A percentile compares a stretch with the other conserved stretches of the same genome.
These are phyloP conservation scores for Aspergillus taichungensis DNA, from an alignment of 495 filamentous ascomycete species.

Conservation along the genomic window DNA sequence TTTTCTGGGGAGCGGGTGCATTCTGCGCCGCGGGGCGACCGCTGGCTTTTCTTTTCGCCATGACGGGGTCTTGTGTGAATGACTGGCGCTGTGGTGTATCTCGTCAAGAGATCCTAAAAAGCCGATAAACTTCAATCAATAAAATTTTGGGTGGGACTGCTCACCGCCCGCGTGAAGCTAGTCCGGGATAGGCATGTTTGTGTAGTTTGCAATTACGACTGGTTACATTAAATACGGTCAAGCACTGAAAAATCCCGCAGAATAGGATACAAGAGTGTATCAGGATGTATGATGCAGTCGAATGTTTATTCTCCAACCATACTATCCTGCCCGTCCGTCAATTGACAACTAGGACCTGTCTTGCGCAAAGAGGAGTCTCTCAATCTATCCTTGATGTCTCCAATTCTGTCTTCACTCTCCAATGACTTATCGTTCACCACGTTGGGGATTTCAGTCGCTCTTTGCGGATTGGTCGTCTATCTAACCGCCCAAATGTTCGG, in stretches of 20 bases:
- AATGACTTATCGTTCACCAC: constrained; percentile 20
- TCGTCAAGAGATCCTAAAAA: neutral
- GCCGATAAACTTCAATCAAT: constrained; percentile 16
- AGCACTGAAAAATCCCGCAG: too few relatives aligned
- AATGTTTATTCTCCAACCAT: too few relatives aligned
- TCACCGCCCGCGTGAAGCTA: constrained; percentile 24
- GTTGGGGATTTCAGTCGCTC: constrained; percentile 34
- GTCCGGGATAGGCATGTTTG: constrained; percentile 14
- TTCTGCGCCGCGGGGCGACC: constrained; percentile 42
- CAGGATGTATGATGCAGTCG: too few relatives aligned
- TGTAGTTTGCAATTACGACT: neutral
- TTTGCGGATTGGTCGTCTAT: constrained; percentile 39
- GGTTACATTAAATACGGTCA: too few relatives aligned
- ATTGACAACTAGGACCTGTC: too few relatives aligned
- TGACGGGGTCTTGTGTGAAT: constrained; percentile 23
- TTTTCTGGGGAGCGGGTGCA: constrained; percentile 22
- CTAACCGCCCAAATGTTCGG: constrained; percentile 52
- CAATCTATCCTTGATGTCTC: constrained; percentile 21
- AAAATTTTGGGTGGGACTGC: constrained; percentile 24
- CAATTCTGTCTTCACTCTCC: constrained; percentile 15
- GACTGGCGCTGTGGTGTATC: too few relatives aligned
- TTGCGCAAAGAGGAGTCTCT: neutral
- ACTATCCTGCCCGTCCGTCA: too few relatives aligned
- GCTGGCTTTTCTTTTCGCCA: constrained; percentile 74
- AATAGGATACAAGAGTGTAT: too few relatives aligned